Evolutionary conservation across 2,329 filamentous ascomycete species (phyloP), one percentile per base, ranked within the genome.

Genomic region (Alternaria alternata): DNA sequence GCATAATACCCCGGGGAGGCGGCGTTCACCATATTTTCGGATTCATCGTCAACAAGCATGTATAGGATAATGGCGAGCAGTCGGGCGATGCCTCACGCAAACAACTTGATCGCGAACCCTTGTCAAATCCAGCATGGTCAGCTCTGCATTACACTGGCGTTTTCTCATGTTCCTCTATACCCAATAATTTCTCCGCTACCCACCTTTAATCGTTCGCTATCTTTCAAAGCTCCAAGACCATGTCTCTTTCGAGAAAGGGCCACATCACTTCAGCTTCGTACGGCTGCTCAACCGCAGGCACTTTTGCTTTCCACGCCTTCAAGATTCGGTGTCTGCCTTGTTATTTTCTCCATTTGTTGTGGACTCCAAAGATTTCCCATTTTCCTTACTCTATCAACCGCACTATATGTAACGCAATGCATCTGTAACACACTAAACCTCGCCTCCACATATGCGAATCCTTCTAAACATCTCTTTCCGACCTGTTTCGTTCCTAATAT

Each of bases 1-100:
- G 66, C 68, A 75, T 72, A 69, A 77, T 75, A 75, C 75, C 75
- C 74, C 59, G 57, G 70, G 65, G 51, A 66, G 63, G 66, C 64
- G 75, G 75, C 69, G 74, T 74, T 72, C 65, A 47, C 63, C 53
- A 63, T 54, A 63, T 61, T 49, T 49, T 59, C 30, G 36, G 20
- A 53, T 51, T 59, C 22, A 53, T 61, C 44, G 54, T 48, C 48
- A 61, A 65, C 34, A 24, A 24, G 58, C 56, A 65, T 59, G 52
- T 54, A 42, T 16, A 64, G 54, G 55, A 55, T 61, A 61, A 65
- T 58, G 56, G 47, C 34, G n/a, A 24, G 46, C 47, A 47, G 55
- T 63, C 59, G 63, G 57, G 61, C 58, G 60, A 61, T 61, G 59
- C 57, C 38, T 47, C 55, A 59, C 41, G 62, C 59, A 65, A 41